Percentiles rank a stretch among this genome's conserved stretches.
These are phyloP conservation scores for Sclerotinia trifoliorum DNA, from an alignment of 2,329 filamentous ascomycete species.

Conservation along the genomic window DNA sequence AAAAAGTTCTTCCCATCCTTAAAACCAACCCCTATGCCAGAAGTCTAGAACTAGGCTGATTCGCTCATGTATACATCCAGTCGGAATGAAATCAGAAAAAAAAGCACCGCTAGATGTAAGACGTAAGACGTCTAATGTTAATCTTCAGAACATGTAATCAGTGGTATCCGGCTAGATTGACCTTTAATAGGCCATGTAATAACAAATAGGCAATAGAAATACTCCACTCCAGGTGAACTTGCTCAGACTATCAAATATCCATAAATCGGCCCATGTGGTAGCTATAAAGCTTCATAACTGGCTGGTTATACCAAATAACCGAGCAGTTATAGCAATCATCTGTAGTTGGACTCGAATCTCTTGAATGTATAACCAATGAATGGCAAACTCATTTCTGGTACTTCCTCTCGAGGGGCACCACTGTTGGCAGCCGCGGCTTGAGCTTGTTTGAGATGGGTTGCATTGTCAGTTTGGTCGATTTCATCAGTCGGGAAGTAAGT, in stretches of 20 bases:
- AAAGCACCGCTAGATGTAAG: conserved; percentile 12
- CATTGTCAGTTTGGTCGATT: conserved; percentile 94
- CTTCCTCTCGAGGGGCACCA: conserved; percentile 61
- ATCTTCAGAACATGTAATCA: conserved; percentile 14
- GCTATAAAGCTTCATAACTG: not conserved
- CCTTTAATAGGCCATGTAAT: conserved; percentile 3
- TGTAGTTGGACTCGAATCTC: conserved; percentile 78
- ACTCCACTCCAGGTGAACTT: conserved; percentile 13
- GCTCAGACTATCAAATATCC: not conserved
- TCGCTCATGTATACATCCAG: conserved; percentile 19
- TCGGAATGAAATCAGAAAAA: conserved; percentile 7
- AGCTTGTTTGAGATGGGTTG: conserved; percentile 73
- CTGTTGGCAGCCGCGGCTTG: conserved; percentile 59
- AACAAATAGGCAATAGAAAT: conserved; percentile 4
- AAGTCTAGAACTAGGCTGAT: conserved; percentile 19
- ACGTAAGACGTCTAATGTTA: conserved; percentile 15
- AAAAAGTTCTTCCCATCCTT: conserved; percentile 14
- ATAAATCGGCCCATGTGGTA: not conserved
- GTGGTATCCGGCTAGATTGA: conserved; percentile 18
- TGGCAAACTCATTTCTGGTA: conserved; percentile 91
- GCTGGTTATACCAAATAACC: not conserved
- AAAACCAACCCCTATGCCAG: conserved; percentile 18
- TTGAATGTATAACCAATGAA: conserved; percentile 98
- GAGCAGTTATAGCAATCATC: conserved; percentile 42
- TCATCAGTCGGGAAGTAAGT: conserved; percentile 99